phyloP scores from a whole-genome alignment of 805 yeast species.

The Saccharomycopsis sp. region DNA sequence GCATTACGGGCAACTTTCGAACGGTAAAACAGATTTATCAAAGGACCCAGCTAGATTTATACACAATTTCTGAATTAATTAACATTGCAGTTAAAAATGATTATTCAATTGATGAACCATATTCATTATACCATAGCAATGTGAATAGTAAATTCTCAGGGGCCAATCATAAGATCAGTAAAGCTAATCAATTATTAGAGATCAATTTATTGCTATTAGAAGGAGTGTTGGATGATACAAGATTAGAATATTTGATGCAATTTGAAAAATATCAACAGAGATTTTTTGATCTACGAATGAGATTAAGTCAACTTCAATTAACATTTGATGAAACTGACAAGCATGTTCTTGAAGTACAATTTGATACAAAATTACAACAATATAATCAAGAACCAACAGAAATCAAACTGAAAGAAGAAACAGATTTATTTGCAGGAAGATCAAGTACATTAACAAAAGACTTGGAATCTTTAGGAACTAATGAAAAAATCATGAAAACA shows the following conservation, averaged over 20 bases:
- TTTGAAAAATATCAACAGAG: slow-evolving; percentile 10
- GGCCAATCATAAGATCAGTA: neutral
- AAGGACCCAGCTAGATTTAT: neutral
- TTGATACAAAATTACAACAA: neutral
- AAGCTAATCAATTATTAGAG: neutral
- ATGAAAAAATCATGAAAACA: slow-evolving; percentile 16
- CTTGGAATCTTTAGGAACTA: slow-evolving; percentile 8
- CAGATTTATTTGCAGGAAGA: neutral
- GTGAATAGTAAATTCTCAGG: neutral
- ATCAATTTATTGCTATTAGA: neutral
- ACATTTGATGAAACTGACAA: slow-evolving; percentile 1
- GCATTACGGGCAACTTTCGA: neutral
- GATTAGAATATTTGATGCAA: slow-evolving; percentile 5
- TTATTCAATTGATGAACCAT: neutral
- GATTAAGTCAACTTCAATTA: slow-evolving; percentile 3
- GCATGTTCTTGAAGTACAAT: neutral
- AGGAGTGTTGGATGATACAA: neutral
- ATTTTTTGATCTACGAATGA: slow-evolving; percentile 5
- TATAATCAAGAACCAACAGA: too few species aligned
- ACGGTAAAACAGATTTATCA: neutral
- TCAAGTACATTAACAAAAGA: neutral
- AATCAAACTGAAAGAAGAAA: too few species aligned
- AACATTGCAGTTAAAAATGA: neutral
- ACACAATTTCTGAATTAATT: neutral
- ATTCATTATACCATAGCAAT: too few species aligned